phyloP scores from a whole-genome alignment of 768 basidiomycete species.

The Pleurotus tuoliensis region DNA sequence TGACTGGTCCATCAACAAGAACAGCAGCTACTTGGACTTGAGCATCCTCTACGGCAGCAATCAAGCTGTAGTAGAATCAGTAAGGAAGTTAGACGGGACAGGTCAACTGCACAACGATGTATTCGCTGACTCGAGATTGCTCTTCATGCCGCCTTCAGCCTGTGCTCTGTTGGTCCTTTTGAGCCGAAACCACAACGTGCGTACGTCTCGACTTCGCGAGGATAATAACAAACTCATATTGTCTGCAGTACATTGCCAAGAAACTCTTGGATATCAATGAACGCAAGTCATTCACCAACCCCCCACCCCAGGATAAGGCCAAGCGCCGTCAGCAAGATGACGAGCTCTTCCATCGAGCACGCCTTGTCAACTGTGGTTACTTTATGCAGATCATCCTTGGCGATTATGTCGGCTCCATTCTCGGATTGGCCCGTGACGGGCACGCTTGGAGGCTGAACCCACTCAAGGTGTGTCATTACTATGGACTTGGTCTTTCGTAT shows the following conservation, averaged over 20 bases:
- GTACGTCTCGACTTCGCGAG: conserved; percentile 17
- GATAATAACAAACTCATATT: conserved; percentile 7
- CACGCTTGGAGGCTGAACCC: conserved; percentile 67
- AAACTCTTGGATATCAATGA: conserved; percentile 71
- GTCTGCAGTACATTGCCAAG: conserved; percentile 59
- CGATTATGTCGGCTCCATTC: conserved; percentile 74
- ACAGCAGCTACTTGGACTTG: conserved; percentile 75
- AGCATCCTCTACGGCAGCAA: conserved; percentile 70
- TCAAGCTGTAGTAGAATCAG: conserved; percentile 36
- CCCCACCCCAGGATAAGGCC: conserved; percentile 19
- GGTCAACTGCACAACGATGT: conserved; percentile 67
- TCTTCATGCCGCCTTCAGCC: conserved; percentile 69
- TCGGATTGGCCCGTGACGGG: conserved; percentile 65
- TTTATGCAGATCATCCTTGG: conserved; percentile 69
- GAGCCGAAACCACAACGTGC: conserved; percentile 70
- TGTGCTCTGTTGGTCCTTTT: conserved; percentile 68
- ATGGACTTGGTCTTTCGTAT: no score
- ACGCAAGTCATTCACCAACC: conserved; percentile 36
- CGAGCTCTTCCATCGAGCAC: conserved; percentile 71
- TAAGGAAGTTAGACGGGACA: conserved; percentile 62
- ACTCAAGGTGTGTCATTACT: conserved; percentile 39
- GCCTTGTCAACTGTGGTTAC: conserved; percentile 69
- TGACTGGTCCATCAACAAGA: conserved; percentile 53
- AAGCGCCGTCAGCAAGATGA: conserved; percentile 52
- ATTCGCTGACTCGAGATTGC: conserved; percentile 62